Evolutionary conservation across 176 grass and related monocot genomes (phyloP).

Genomic region (Eremochloa ophiuroides): DNA sequence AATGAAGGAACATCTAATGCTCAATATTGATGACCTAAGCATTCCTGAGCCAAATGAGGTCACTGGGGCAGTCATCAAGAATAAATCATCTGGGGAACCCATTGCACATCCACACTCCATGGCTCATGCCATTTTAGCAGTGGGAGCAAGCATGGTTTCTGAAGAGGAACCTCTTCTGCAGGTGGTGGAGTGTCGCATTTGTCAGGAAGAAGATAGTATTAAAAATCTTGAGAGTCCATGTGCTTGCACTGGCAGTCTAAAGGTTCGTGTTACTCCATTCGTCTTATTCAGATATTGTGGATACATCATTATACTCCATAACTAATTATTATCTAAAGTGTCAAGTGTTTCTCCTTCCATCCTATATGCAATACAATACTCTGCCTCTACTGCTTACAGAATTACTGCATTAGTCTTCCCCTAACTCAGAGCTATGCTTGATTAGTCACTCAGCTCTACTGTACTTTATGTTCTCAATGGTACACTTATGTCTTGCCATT

Average conservation of each 20-base stretch:
- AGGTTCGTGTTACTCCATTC: conserved; percentile 42
- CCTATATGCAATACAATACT: not conserved
- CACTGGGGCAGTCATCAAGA: conserved; percentile 32
- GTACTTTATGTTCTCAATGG: not conserved
- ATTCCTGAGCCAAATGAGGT: conserved; percentile 22
- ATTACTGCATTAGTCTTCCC: not conserved
- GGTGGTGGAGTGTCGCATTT: conserved; percentile 80
- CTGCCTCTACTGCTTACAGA: not conserved
- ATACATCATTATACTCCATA: not conserved
- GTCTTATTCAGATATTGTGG: not conserved
- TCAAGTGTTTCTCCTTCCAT: not conserved
- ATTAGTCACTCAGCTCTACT: not conserved
- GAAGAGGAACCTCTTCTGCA: conserved; percentile 79
- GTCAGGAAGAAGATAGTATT: conserved; percentile 74
- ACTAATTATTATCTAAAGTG: not conserved
- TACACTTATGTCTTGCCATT: not conserved
- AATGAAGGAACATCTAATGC: conserved; percentile 54
- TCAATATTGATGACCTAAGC: conserved; percentile 49
- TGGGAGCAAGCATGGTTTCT: conserved; percentile 36
- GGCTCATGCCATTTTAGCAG: conserved; percentile 22
- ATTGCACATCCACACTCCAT: not conserved
- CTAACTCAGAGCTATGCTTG: not conserved
- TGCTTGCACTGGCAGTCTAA: conserved; percentile 74
- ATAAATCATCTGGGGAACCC: conserved; percentile 24
- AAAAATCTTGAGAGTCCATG: conserved; percentile 85